Percentiles rank a stretch among this genome's conserved stretches.
These are phyloP conservation scores for Cystofilobasidium ferigula DNA, from an alignment of 768 basidiomycete species.

Conservation along the genomic window DNA sequence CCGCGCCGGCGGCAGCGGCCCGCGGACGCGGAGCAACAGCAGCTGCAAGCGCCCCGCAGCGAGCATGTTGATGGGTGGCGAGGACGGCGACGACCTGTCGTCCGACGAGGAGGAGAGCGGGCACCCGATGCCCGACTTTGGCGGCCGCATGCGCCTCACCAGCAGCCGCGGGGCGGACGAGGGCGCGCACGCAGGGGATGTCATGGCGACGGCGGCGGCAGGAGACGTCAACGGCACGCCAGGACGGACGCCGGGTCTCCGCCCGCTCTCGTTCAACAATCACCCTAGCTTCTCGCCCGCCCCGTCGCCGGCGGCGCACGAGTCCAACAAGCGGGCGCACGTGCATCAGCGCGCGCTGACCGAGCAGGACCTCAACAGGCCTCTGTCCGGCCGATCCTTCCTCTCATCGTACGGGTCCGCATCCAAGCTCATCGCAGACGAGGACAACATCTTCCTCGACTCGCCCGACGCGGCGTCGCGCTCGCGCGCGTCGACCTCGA, in stretches of 20 bases:
- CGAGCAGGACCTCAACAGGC: conserved; percentile 22
- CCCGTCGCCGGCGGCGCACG: background rate
- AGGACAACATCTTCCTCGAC: conserved; percentile 18
- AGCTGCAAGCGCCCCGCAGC: background rate
- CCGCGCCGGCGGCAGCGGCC: background rate
- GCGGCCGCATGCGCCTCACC: background rate
- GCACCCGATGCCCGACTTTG: conserved; percentile 2
- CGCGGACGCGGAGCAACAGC: background rate
- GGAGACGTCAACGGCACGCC: background rate
- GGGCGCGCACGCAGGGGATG: conserved; percentile 7
- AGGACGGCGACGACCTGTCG: conserved; percentile 2
- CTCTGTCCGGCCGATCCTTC: background rate
- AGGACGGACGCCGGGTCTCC: background rate
- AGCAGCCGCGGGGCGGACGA: background rate
- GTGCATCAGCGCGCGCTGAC: conserved; percentile 23
- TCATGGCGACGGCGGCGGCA: no score
- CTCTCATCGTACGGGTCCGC: background rate
- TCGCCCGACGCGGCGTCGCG: background rate
- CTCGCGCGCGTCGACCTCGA: conserved; percentile 7
- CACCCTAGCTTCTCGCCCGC: conserved; percentile 14
- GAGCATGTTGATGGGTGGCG: background rate
- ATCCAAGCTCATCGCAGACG: background rate
- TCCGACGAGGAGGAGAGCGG: background rate
- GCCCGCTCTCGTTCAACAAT: conserved; percentile 13
- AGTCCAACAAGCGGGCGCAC: background rate